Conservation (phyloP, 2,329 filamentous ascomycete species). For the Aureobasidium musti region DNA sequence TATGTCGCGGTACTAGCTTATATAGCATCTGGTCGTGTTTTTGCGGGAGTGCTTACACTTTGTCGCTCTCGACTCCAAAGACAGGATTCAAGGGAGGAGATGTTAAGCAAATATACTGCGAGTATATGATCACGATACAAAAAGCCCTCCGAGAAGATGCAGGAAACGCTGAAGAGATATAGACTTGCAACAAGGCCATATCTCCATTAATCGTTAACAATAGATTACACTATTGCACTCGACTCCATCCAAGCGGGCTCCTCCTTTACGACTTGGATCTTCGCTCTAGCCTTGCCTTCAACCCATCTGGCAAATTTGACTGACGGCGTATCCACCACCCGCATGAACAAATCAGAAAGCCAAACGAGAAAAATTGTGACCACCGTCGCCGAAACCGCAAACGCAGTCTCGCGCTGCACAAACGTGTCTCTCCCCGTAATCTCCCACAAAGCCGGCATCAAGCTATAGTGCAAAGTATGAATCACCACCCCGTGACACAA, state of each 20-base stretch:
- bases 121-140: no score
- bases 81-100: no score
- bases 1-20: neutral
- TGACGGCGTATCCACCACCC: slow-evolving; percentile 57
- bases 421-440: slow-evolving; percentile 51
- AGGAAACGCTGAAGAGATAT: no score
- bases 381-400: slow-evolving; percentile 58
- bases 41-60: neutral
- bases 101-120: no score
- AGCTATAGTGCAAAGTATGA: slow-evolving; percentile 55
- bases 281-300: slow-evolving; percentile 40
- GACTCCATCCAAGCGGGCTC: neutral
- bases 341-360: slow-evolving; percentile 59
- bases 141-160: no score
- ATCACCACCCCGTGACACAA: slow-evolving; percentile 61
- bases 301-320: slow-evolving; percentile 61
- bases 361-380: slow-evolving; percentile 57
- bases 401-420: slow-evolving; percentile 54
- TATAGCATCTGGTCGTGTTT: neutral
- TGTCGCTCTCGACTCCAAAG: no score
- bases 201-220: no score
- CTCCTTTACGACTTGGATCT: neutral
- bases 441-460: slow-evolving; percentile 54
- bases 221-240: neutral
- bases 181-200: no score